These are phyloP conservation scores for Sungouiozyma intestinalis DNA, from an alignment of 805 yeast species.

Conservation along the genomic window DNA sequence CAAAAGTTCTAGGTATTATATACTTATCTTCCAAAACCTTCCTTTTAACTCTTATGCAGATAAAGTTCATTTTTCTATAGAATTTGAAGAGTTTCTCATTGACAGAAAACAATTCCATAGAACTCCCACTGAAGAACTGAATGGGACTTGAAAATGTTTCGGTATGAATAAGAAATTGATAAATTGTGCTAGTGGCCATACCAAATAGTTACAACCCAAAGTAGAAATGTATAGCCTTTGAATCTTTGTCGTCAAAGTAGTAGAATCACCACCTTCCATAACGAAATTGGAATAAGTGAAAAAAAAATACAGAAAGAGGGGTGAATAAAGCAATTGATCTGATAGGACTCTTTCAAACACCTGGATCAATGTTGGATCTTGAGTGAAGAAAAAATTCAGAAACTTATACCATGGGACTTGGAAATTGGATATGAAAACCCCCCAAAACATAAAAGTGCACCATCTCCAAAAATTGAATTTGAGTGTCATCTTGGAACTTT, in stretches of 20 bases:
- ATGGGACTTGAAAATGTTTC: slow-evolving; percentile 73
- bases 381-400: slow-evolving; percentile 64
- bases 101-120: slow-evolving; percentile 92
- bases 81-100: slow-evolving; percentile 52
- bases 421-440: slow-evolving; percentile 66
- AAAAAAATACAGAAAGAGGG: slow-evolving; percentile 68
- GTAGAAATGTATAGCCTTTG: slow-evolving; percentile 58
- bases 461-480: slow-evolving; percentile 58
- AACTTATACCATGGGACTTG: slow-evolving; percentile 87
- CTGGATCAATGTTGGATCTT: slow-evolving; percentile 74
- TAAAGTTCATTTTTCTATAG: slow-evolving; percentile 3
- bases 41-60: too few relatives aligned
- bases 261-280: slow-evolving; percentile 61
- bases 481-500: slow-evolving; percentile 2
- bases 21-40: too few relatives aligned
- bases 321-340: slow-evolving; percentile 86
- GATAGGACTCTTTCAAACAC: slow-evolving; percentile 79
- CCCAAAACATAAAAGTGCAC: slow-evolving; percentile 80
- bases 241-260: slow-evolving; percentile 54
- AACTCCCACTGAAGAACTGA: slow-evolving; percentile 76
- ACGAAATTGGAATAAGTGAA: slow-evolving; percentile 77
- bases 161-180: slow-evolving; percentile 65
- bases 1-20: too few relatives aligned
- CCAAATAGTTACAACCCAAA: slow-evolving; percentile 51
- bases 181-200: slow-evolving; percentile 81